Evolutionary conservation across 2,329 filamentous ascomycete genomes (phyloP), one percentile per base, ranked within the genome.

Genomic region (Pestalotiopsis sp.): DNA sequence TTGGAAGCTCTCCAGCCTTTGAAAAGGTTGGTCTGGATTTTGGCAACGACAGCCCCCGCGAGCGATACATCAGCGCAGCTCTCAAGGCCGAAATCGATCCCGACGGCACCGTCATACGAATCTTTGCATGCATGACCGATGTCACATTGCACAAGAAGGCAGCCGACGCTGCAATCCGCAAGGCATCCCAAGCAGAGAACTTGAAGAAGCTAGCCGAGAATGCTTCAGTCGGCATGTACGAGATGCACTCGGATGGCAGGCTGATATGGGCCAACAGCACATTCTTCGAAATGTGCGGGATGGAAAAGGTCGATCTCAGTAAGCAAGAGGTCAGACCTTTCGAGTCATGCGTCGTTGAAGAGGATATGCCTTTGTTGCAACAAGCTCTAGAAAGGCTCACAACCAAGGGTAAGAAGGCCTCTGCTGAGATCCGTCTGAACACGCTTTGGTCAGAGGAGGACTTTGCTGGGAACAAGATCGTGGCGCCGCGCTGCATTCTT

Each of bases 151-250:
- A 87, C 73, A 86, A 84, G 71, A 77, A 81, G 67, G 83, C 83
- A 0, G 81, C 84, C 6, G 84, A 86, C 58, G 83, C 84, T 68
- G 85, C 85, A 0, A 78, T 84, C 31, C 80, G 82, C 20, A 80
- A 84, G 60, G 84, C 85, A 2, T 85, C 86, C 71, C 83, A 87
- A 68, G 83, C 84, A 7, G 83, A 85, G 71, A 86, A 87, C 69
- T 77, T 87, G 36, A 86, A 86, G 73, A 82, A 85, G 58, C 86
- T 87, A 78, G 84, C 85, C 7, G 84, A 87, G 72, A 82, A 84
- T 65, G 85, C 85, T 4, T 86, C 85, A 0, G 85, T 87, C 12
- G 85, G 85, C 66, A 84, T 87, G 83, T 87, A 86, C 71, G 85
- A 86, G 64, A 85, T 87, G 78, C 82, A 84, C 68, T 78, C 83